Evolutionary conservation across 1,284 basidiomycete genomes (phyloP), one percentile per base, ranked within the genome.

Genomic region (Papiliotrema nemorosa): DNA sequence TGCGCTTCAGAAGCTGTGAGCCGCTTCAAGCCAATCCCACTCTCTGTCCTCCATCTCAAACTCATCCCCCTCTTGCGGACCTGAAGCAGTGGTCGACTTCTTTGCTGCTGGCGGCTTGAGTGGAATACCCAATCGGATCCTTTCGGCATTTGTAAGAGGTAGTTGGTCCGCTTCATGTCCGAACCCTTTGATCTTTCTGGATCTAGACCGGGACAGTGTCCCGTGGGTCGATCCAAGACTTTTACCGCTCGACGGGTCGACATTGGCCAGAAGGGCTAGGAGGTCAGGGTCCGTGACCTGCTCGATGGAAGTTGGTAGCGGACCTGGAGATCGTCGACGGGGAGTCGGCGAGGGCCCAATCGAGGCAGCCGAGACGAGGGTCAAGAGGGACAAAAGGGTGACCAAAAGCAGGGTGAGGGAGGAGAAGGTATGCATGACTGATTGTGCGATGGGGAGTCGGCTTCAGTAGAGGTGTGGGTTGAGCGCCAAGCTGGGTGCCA

Each of bases 21-120:
- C 36, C 10, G 7, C 14, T 18, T 37, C 36, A n/a, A 21, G 36
- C 36, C 36, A 16, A 21, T n/a, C 36, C 36, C 14, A 21, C 14
- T 37, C 14, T 6, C 20, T 18, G n/a, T 37, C 36, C 7, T 37
- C 9, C 36, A 21, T 31, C 29, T 31, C 29, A 31, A 31, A 31
- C 29, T 31, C 36, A 18, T 16, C 16, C 20, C 7, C 36, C 6
- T 37, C 20, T 9, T 16, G 6, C 6, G 6, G 20, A 9, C 6
- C n/a, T 37, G 6, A 7, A 21, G 36, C 36, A 21, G 36, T 37
- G 9, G 6, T 16, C n/a, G 36, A 9, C 16, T 16, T 16, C 33
- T 38, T 46, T 16, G 12, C 10, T 25, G 25, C 36, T 20, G 54
- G 50, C 16, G 50, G 54, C 31, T 56, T 56, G 25, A 56, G 47